These are phyloP conservation scores for Fusarium setosum DNA, from an alignment of 2,329 filamentous ascomycete species.

Conservation along the genomic window DNA sequence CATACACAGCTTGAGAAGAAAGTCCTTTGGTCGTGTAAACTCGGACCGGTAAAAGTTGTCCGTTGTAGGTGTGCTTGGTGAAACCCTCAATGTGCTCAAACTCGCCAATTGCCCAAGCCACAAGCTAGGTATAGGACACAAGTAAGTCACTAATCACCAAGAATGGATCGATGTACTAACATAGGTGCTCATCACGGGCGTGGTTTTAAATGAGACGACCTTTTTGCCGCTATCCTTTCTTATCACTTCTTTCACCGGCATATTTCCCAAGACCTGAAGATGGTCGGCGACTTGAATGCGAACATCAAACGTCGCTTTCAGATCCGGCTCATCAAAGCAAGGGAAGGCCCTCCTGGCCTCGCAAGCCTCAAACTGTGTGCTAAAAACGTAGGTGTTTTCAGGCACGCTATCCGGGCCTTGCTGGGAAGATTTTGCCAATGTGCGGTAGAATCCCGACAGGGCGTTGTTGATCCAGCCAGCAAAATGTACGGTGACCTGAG, in stretches of 20 bases:
- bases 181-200: not conserved
- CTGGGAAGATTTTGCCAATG: not conserved
- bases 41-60: not conserved
- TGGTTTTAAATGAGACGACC: not conserved
- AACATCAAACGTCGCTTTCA: slow-evolving; percentile 96
- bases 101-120: not conserved
- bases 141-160: not conserved
- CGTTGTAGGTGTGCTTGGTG: not conserved
- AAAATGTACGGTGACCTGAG: not conserved
- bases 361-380: slow-evolving; percentile 96
- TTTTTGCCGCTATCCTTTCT: not conserved
- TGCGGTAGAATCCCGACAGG: not conserved
- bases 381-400: slow-evolving; percentile 79
- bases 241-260: not conserved
- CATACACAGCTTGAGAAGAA: slow-evolving; percentile 86
- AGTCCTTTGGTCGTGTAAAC: not conserved
- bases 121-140: not conserved
- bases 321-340: slow-evolving; percentile 96
- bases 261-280: not conserved
- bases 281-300: slow-evolving; percentile 87
- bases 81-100: not conserved
- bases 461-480: not conserved
- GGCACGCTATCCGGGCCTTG: slow-evolving; percentile 26
- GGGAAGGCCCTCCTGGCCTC: slow-evolving; percentile 95
- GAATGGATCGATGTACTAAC: not conserved